These are phyloP conservation scores for Blechomonas ayalai DNA, from an alignment of 208 protist species.

Conservation along the genomic window DNA sequence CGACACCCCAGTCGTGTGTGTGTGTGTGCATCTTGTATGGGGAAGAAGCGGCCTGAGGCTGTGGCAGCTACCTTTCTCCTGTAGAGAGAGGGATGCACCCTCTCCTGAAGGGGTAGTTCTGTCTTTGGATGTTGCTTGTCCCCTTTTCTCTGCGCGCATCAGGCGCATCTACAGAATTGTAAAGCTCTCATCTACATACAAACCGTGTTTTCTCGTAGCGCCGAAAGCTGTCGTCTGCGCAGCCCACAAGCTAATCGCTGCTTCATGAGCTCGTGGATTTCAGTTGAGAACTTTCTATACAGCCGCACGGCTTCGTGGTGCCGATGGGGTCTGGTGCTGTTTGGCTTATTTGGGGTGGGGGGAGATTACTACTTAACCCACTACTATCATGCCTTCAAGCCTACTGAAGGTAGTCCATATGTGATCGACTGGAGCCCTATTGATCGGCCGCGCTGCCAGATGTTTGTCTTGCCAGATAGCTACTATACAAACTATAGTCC, in stretches of 20 bases:
- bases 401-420: slow-evolving; percentile 41
- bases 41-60: too few species aligned
- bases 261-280: slow-evolving; percentile 78
- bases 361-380: slow-evolving; percentile 84
- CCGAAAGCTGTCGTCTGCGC: too few species aligned
- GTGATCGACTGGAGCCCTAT: slow-evolving; percentile 79
- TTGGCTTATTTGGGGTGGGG: slow-evolving; percentile 50
- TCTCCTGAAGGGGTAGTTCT: not conserved
- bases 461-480: slow-evolving; percentile 72
- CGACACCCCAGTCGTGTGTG: too few species aligned
- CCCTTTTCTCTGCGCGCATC: slow-evolving; percentile 3
- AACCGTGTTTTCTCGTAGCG: too few species aligned
- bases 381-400: slow-evolving; percentile 73
- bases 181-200: slow-evolving; percentile 10
- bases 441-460: slow-evolving; percentile 49
- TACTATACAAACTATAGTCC: slow-evolving; percentile 80
- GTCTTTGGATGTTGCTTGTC: not conserved
- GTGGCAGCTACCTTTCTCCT: too few species aligned
- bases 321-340: slow-evolving; percentile 43
- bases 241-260: too few species aligned
- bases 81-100: too few species aligned
- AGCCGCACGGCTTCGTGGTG: slow-evolving; percentile 50
- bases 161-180: not conserved
- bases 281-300: slow-evolving; percentile 59
- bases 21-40: too few species aligned